Evolutionary conservation across 1,284 basidiomycete genomes (phyloP), one percentile per base, ranked within the genome.

Genomic region (Stereum hirsutum): DNA sequence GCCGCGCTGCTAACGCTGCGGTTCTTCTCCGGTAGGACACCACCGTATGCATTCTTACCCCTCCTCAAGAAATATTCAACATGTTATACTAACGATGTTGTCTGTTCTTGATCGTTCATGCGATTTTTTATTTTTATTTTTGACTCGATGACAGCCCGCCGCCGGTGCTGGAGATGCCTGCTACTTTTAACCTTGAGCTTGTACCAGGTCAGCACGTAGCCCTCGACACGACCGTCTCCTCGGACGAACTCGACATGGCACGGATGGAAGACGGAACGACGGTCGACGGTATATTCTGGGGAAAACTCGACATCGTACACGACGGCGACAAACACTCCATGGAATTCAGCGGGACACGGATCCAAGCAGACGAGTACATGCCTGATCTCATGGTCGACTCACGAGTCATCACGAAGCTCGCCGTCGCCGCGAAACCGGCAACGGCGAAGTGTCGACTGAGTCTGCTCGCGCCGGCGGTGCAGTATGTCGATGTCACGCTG

Each of bases 131-230:
- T n/a, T 14, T 21, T 27, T 10, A 26, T 42, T 14, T 35, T 43
- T 19, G 38, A 36, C 28, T 32, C 43, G 36, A 34, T 46, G 49
- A 38, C 53, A 89, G 85, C 6, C 86, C 86, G 6, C 81, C 84
- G 7, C 87, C 86, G 6, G 78, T 89, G 35, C 66, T 81, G n/a
- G 87, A 89, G 52, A 89, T 89, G 86, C 81, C 81, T 7, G 86
- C 79, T 4, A 79, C 75, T 3, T 88, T 89, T 64, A 83, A 77
- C 53, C 68, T 89, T 20, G 87, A 89, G 59, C 72, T 89, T 27
- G 61, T 65, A 3, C 86, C 83, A 2, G 82, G 82, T 12, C 83
- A 85, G 58, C 69, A 74, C 41, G 79, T 89, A 44, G 81, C 78
- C 4, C 70, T 89, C 19, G 87, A 89, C 52, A 84, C 82, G 1